These are phyloP conservation scores for Lasiodiplodia sp. DNA, from an alignment of 2,329 filamentous ascomycete genomes.

Conservation along the genomic window DNA sequence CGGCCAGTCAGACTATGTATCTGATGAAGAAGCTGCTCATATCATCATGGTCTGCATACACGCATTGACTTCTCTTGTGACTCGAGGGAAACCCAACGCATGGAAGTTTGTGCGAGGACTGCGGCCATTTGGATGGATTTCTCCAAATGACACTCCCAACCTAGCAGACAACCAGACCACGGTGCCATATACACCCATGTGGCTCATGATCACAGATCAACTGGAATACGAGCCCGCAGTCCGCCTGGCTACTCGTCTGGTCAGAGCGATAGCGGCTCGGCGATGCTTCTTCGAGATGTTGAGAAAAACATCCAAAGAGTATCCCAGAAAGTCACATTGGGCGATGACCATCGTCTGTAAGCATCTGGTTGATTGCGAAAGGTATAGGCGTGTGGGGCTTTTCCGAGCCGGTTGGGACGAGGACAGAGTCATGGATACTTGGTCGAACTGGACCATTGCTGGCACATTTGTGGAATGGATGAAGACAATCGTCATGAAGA, in stretches of 20 bases:
- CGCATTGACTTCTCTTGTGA: conserved; percentile 46
- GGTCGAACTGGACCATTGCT: conserved; percentile 17
- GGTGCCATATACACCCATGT: conserved; percentile 20
- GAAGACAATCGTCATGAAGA: conserved; percentile 74
- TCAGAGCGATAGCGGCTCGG: conserved; percentile 58
- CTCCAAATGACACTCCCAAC: conserved; percentile 18
- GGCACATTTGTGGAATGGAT: conserved; percentile 69
- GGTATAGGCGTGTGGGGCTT: conserved; percentile 8
- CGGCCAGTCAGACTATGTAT: conserved; percentile 9
- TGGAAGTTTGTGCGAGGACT: conserved; percentile 28
- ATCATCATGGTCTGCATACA: conserved; percentile 51
- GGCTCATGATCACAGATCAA: conserved; percentile 46
- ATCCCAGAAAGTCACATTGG: not conserved
- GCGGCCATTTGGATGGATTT: conserved; percentile 18
- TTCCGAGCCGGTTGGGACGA: conserved; percentile 18
- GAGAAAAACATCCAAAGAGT: conserved; percentile 34
- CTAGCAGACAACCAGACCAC: conserved; percentile 16
- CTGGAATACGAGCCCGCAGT: conserved; percentile 61
- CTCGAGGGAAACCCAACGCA: conserved; percentile 34
- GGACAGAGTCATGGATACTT: conserved; percentile 19
- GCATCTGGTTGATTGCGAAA: conserved; percentile 20
- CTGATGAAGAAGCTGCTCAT: conserved; percentile 48
- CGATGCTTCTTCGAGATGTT: conserved; percentile 59
- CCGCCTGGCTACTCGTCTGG: conserved; percentile 57
- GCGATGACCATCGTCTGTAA: conserved; percentile 18